These are phyloP conservation scores for Fusarium domesticum DNA, from an alignment of 2,329 filamentous ascomycete genomes.

Conservation along the genomic window DNA sequence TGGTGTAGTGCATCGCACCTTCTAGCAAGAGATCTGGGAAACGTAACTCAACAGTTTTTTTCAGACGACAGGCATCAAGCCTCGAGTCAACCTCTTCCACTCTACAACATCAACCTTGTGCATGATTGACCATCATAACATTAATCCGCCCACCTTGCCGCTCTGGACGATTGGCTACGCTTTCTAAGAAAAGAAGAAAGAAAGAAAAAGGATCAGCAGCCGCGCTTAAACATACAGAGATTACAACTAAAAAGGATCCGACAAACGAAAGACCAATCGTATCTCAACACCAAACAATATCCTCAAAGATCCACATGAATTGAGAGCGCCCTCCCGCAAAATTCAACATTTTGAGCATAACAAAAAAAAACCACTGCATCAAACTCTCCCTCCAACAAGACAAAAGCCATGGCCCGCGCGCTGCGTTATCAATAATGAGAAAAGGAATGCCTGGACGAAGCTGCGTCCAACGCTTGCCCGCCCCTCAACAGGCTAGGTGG, in stretches of 20 bases:
- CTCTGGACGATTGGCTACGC: too few relatives aligned
- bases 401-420: neutral
- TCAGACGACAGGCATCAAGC: neutral
- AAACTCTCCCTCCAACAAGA: neutral
- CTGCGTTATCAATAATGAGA: neutral
- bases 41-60: neutral
- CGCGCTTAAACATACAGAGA: neutral
- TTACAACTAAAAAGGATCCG: too few relatives aligned
- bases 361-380: neutral
- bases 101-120: neutral
- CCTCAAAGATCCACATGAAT: neutral
- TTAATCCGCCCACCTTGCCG: too few relatives aligned
- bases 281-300: too few relatives aligned
- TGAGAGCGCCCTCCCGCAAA: neutral
- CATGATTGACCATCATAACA: neutral
- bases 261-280: too few relatives aligned
- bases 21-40: too few relatives aligned
- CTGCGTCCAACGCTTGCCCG: neutral
- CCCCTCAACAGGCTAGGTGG: neutral
- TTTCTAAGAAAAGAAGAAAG: too few relatives aligned
- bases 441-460: neutral
- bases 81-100: neutral
- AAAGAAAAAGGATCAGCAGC: too few relatives aligned
- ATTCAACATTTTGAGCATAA: neutral
- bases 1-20: too few relatives aligned